These are phyloP conservation scores for Colletotrichum sidae DNA, from an alignment of 2,329 filamentous ascomycete genomes.

Conservation along the genomic window DNA sequence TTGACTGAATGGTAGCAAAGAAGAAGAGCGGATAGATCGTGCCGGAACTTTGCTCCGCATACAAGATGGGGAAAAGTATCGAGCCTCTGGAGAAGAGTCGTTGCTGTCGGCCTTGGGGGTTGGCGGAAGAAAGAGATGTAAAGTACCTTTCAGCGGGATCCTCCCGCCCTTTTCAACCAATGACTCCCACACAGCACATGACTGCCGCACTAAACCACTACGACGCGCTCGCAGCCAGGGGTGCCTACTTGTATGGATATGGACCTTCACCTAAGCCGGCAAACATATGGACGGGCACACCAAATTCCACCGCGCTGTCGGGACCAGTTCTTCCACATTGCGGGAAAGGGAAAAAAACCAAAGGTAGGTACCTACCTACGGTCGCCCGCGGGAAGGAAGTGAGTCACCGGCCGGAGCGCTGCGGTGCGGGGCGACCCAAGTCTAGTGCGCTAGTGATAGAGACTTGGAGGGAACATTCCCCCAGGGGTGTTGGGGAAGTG, in stretches of 20 bases:
- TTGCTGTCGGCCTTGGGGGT: no score
- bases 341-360: neutral
- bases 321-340: neutral
- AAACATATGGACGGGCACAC: no score
- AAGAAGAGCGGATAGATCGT: no score
- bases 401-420: conserved; percentile 40
- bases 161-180: conserved; percentile 29
- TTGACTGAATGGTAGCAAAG: no score
- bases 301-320: no score
- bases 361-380: neutral
- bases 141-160: conserved; percentile 4
- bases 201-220: no score
- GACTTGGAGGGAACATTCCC: neutral
- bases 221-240: no score
- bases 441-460: neutral
- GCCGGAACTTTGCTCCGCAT: no score
- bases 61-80: no score
- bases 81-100: no score
- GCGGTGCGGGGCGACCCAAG: conserved; percentile 15
- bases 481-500: neutral
- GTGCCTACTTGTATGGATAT: no score
- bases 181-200: conserved; percentile 2
- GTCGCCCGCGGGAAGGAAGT: conserved; percentile 29
- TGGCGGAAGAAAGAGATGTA: neutral
- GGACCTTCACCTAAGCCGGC: no score